Conservation (phyloP, 108 stramenopile species). For the Discostella pseudostelligera region DNA sequence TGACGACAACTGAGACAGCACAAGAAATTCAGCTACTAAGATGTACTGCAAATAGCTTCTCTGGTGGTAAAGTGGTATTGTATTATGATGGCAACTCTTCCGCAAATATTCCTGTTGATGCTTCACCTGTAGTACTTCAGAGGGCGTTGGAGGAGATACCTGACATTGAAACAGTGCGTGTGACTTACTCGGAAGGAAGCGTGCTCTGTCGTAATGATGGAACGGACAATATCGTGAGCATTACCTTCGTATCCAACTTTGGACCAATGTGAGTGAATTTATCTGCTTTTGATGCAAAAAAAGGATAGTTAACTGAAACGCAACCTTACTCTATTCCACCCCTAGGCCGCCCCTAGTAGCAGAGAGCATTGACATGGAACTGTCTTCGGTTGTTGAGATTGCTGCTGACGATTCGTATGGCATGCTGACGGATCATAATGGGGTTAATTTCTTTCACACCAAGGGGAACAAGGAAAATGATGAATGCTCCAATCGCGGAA, state of each 20-base stretch:
- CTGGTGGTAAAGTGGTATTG: constrained; percentile 47
- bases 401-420: constrained; percentile 33
- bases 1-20: constrained; percentile 42
- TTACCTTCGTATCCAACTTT: constrained; percentile 67
- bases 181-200: constrained; percentile 44
- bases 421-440: constrained; percentile 41
- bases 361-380: constrained; percentile 31
- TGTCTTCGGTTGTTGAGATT: constrained; percentile 32
- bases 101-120: constrained; percentile 17
- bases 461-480: constrained; percentile 68
- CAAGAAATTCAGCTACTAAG: constrained; percentile 59
- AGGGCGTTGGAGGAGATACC: constrained; percentile 51
- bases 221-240: constrained; percentile 43
- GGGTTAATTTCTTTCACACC: constrained; percentile 17
- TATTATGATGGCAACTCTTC: constrained; percentile 40
- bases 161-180: constrained; percentile 35
- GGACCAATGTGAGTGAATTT: constrained; percentile 38
- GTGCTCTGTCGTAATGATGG: constrained; percentile 35
- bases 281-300: not conserved
- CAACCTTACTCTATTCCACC: not conserved
- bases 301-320: not conserved
- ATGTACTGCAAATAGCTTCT: constrained; percentile 54
- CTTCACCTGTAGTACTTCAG: constrained; percentile 43
- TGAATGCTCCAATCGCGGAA: constrained; percentile 64
- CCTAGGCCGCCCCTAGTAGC: constrained; percentile 41